phyloP scores from a whole-genome alignment of 1,139 yeast genomes.

The Pichia cactophila region DNA sequence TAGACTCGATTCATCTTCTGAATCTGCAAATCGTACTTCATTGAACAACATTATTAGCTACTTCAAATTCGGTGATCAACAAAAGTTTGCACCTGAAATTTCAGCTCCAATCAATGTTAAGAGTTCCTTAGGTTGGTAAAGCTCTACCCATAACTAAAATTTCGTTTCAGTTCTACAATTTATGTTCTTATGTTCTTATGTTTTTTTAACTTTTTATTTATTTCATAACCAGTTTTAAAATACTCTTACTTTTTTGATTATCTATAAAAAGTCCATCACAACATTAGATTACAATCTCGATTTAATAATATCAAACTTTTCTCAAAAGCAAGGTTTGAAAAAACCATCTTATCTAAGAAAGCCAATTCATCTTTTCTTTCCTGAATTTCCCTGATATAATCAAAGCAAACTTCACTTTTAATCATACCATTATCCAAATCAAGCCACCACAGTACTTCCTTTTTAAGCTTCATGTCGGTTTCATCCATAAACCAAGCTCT shows the following conservation, averaged over 20 bases:
- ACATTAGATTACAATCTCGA: slow-evolving; percentile 14
- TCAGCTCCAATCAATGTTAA: slow-evolving; percentile 42
- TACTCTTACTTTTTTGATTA: background rate
- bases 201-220: background rate
- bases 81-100: slow-evolving; percentile 31
- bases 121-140: slow-evolving; percentile 43
- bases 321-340: slow-evolving; percentile 17
- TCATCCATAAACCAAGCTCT: slow-evolving; percentile 2
- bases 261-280: slow-evolving; percentile 1
- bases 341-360: slow-evolving; percentile 7
- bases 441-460: slow-evolving; percentile 7
- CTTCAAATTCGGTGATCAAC: slow-evolving; percentile 16
- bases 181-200: background rate
- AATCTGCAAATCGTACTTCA: slow-evolving; percentile 4
- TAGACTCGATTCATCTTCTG: slow-evolving; percentile 8
- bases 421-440: slow-evolving; percentile 4
- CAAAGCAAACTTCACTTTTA: slow-evolving; percentile 14
- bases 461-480: background rate
- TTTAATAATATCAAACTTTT: slow-evolving; percentile 15
- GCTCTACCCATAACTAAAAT: background rate
- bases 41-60: slow-evolving; percentile 10
- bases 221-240: background rate
- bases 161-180: background rate
- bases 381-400: slow-evolving; percentile 11
- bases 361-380: slow-evolving; percentile 1